Evolutionary conservation across 2,329 filamentous ascomycete species (phyloP), one percentile per base, ranked within the genome.

Genomic region (Sarocladiaceae sp.): DNA sequence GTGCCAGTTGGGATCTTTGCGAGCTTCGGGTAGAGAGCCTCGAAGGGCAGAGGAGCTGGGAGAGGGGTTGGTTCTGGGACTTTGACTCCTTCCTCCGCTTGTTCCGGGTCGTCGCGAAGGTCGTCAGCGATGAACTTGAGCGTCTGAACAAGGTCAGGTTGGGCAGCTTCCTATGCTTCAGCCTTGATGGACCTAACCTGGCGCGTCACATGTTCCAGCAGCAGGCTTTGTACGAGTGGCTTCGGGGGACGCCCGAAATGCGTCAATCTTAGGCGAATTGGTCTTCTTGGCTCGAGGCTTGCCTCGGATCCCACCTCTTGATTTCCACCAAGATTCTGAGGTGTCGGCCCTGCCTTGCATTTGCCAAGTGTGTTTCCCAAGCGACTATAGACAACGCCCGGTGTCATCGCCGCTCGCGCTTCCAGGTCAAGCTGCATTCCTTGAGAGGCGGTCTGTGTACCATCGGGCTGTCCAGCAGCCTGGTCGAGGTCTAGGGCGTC

Each of bases 1-100:
- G 45, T 45, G 3, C 34, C 24, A 3, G 31, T 19, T 0, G 59
- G 53, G 10, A 63, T 53, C 21, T 46, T 40, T 12, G 47, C 44
- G 3, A 50, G 18, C 20, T 51, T 50, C 0, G 37, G 37, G n/a
- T 29, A 41, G 6, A 41, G 37, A 27, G 37, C 6, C 11, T 7
- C 23, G 15, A 27, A 41, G 12, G 37, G 23, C 4, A 41, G 37
- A 6, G 24, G n/a, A n/a, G 15, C 37, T 19, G 24, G 37, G 4
- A 16, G 11, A 29, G 24, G 23, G 29, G 24, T 12, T 4, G 15
- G 3, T 15, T 41, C 15, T 4, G 23, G 9, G 29, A 12, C n/a
- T 18, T 41, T 12, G 3, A 16, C 9, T 9, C 7, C 18, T 29
- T 29, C 29, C 37, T 9, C 19, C 9, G n/a, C n/a, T 29, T 4